Percentiles rank a stretch among this genome's conserved stretches.
Evolutionary conservation across 441 rosid genomes (phyloP).

Genomic region (Hura crepitans): DNA sequence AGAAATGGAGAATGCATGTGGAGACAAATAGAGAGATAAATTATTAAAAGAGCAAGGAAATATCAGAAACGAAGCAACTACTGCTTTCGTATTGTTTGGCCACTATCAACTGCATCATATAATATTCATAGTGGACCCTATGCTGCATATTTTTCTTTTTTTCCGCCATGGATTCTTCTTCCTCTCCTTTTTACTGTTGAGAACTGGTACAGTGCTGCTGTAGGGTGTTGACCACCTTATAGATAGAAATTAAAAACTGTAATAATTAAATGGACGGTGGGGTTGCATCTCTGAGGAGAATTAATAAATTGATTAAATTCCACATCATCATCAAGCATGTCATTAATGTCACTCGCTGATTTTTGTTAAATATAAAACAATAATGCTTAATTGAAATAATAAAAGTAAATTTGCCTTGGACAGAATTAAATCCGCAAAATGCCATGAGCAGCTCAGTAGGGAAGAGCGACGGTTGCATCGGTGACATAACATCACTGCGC

Average conservation of each 20-base stretch:
- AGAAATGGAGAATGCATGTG: conserved; percentile 41
- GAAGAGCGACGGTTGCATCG: conserved; percentile 9
- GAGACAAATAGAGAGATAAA: conserved; percentile 27
- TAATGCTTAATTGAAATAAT: too few species aligned
- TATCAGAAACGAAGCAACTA: background rate
- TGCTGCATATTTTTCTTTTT: background rate
- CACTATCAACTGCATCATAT: too few species aligned
- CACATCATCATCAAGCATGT: too few species aligned
- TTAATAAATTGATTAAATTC: too few species aligned
- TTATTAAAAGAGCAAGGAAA: background rate
- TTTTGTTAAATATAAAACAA: too few species aligned
- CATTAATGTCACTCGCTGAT: too few species aligned
- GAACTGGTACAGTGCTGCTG: too few species aligned
- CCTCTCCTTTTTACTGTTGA: too few species aligned
- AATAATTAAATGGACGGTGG: conserved; percentile 24
- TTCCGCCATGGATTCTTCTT: background rate
- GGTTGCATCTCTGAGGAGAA: conserved; percentile 11
- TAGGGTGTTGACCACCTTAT: background rate
- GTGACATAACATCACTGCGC: background rate
- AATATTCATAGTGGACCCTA: background rate
- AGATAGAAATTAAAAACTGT: background rate
- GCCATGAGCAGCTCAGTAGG: background rate
- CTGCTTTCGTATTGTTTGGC: background rate
- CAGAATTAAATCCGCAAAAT: background rate
- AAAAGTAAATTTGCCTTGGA: too few species aligned